Conservation (phyloP, 352 stramenopile genomes). For the Globisporangium acanthophoron region DNA sequence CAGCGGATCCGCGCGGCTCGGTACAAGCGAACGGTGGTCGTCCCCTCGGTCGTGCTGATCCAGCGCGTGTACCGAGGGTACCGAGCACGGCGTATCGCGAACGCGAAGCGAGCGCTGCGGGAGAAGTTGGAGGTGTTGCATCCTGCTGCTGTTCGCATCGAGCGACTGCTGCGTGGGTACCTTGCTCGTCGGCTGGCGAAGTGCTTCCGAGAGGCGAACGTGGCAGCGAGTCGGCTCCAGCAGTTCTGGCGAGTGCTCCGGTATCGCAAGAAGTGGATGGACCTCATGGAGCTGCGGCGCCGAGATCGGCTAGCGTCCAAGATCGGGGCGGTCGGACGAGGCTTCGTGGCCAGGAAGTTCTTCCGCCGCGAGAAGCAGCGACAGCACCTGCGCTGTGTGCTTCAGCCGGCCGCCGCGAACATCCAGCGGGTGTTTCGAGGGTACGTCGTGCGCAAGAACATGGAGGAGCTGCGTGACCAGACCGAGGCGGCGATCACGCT, state of each 20-base stretch:
- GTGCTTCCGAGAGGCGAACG: conserved; percentile 20
- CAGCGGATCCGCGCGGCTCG: conserved; percentile 34
- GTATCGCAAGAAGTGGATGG: conserved; percentile 44
- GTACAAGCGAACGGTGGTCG: conserved; percentile 34
- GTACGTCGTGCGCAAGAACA: conserved; percentile 39
- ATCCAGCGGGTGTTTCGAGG: conserved; percentile 77
- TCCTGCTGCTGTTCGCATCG: conserved; percentile 46
- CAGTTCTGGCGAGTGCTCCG: conserved; percentile 39
- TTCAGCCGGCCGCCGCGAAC: conserved; percentile 34
- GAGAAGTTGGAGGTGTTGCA: conserved; percentile 33
- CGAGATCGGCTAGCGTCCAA: conserved; percentile 50
- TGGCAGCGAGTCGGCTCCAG: conserved; percentile 41
- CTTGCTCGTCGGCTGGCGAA: conserved; percentile 35
- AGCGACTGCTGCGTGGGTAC: conserved; percentile 46
- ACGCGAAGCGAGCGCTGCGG: conserved; percentile 20
- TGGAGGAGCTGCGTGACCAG: conserved; percentile 49
- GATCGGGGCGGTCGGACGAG: conserved; percentile 57
- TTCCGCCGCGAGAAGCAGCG: conserved; percentile 40
- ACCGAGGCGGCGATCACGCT: conserved; percentile 68
- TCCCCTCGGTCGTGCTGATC: conserved; percentile 36
- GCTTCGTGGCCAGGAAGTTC: conserved; percentile 56
- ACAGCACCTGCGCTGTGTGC: conserved; percentile 30
- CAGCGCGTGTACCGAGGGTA: conserved; percentile 57
- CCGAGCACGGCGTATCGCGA: conserved; percentile 24
- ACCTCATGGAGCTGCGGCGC: conserved; percentile 37